Base-by-base conservation (phyloP, 257 asterid species). In the Cynanchum wilfordii region DNA sequence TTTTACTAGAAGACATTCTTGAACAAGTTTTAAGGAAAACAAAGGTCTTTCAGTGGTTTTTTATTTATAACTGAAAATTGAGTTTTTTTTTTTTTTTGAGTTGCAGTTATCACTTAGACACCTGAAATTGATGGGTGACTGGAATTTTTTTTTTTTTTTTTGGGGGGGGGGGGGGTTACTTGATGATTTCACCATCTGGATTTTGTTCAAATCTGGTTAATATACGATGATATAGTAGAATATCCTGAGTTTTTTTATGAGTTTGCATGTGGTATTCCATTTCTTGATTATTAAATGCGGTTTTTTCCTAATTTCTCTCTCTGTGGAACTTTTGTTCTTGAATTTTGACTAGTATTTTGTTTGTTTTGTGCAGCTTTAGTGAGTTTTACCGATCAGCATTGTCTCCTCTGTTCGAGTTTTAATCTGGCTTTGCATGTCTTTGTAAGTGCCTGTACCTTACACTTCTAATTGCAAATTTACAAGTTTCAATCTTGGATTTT, bases 391-490 rank as follows among this genome's bases (percentile, higher is more conserved):
- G 70, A 9, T 73, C 55, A 17, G 10, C 10, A 12, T 72, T 44
- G 69, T 58, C 42, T 55, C 60, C 29, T 12, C 27, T 8, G 36
- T 60, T 25, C 16, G 76, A 44, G 16, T 5, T 16, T 36, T 42
- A 27, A 19, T 17, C 62, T 60, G 69, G 49, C 25, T 47, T 47
- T 72, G 76, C 62, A 27, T 72, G 50, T 44, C 66, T 60, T 44
- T 44, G 60, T 59, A 17, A 10, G 25, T 16, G 20, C 49, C 27
- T 29, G 62, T 25, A 16, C 69, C 24, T 56, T 56, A 36, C 52
- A 11, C 3, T 70, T 36, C 56, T 54, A 22, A n/a, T 54, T 30
- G 15, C 40, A 38, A 22, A 52, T 54, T 16, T 33, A 3, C 29
- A 5, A 6, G 27, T 19, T 30, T 30, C 1, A 30, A 5, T 13